Base-by-base conservation (phyloP, 176 grass and related monocot species). In the Lolium rigidum region DNA sequence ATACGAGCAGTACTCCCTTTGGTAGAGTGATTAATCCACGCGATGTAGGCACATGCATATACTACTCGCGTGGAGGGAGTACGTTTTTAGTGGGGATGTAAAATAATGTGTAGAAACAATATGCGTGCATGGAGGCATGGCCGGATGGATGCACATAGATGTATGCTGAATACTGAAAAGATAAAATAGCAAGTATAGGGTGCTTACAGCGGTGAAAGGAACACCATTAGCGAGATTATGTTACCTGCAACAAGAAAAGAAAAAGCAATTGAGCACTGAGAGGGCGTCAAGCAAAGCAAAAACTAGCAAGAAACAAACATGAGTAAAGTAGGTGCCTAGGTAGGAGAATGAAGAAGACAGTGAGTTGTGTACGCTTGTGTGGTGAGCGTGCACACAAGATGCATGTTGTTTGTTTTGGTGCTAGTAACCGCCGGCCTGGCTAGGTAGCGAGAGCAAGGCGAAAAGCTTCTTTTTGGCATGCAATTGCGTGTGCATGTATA, bases 181-280 rank as follows among this genome's bases (percentile, higher is more conserved):
- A 43, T 7, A 7, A 3, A 25, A 51, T 24, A 15, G 3, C 7
- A 17, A 17, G 46, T 74, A 3, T 22, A 75, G 47, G 47, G 6
- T 28, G 47, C 72, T 75, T 75, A 75, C 72, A 75, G 46, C 10
- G 72, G 72, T 28, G 72, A 75, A 28, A 75, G 72, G 72, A 75
- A 75, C 0, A 75, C 72, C 72, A 75, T 51, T 0, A 75, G 72
- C 2, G 72, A 75, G 46, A 75, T 75, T 3, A 75, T 75, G 72
- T 75, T 75, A 25, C 72, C 95, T 98, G 88, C 80, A 89, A 76
- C 84, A 76, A 4, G 35, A 84, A 35, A 35, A 35, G 31, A 35
- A 35, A 35, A 35, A 35, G 2, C 31, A 35, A 35, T 35, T 35
- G 31, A 92, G 7, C 2, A 20, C 0, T 57, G 39, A 70, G 38